phyloP scores from a whole-genome alignment of 2,329 filamentous ascomycete genomes.

The Penicillium griseofulvum region DNA sequence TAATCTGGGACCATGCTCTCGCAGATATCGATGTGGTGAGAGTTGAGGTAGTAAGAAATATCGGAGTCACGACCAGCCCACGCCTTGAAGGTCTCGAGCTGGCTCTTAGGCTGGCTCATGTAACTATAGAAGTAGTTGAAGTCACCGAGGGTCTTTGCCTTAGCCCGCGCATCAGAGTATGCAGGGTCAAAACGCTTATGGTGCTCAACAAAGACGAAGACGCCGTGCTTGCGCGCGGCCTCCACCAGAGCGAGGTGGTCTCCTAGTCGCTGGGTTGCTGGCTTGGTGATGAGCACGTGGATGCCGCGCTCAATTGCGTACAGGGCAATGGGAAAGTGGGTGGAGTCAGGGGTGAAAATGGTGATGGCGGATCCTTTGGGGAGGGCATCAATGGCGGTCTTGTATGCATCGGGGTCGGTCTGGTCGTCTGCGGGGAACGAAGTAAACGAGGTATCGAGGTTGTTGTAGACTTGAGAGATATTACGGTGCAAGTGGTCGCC shows the following conservation, averaged over 20 bases:
- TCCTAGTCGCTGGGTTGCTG: slow-evolving; percentile 77
- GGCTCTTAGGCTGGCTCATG: slow-evolving; percentile 89
- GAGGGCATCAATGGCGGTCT: slow-evolving; percentile 79
- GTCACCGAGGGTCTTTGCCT: slow-evolving; percentile 74
- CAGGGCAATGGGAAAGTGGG: slow-evolving; percentile 85
- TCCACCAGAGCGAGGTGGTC: slow-evolving; percentile 76
- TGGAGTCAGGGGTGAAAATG: slow-evolving; percentile 92
- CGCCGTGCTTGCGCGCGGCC: slow-evolving; percentile 68
- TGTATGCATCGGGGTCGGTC: slow-evolving; percentile 78
- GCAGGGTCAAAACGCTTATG: slow-evolving; percentile 95
- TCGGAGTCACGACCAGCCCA: slow-evolving; percentile 92
- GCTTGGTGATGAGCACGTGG: slow-evolving; percentile 92
- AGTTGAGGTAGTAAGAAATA: slow-evolving; percentile 95
- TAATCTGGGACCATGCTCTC: slow-evolving; percentile 88
- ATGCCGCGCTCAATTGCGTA: slow-evolving; percentile 86
- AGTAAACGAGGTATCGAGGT: slow-evolving; percentile 79
- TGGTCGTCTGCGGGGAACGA: slow-evolving; percentile 75
- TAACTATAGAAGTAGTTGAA: slow-evolving; percentile 99
- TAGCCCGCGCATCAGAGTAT: slow-evolving; percentile 81
- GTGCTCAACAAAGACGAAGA: slow-evolving; percentile 92
- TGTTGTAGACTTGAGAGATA: slow-evolving; percentile 84
- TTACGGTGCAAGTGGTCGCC: slow-evolving; percentile 82
- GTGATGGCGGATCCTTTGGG: slow-evolving; percentile 83
- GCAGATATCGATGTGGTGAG: slow-evolving; percentile 88
- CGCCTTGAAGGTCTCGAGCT: slow-evolving; percentile 90